Conservation (phyloP, 2,329 filamentous ascomycete genomes). For the Aspergillus sp. region DNA sequence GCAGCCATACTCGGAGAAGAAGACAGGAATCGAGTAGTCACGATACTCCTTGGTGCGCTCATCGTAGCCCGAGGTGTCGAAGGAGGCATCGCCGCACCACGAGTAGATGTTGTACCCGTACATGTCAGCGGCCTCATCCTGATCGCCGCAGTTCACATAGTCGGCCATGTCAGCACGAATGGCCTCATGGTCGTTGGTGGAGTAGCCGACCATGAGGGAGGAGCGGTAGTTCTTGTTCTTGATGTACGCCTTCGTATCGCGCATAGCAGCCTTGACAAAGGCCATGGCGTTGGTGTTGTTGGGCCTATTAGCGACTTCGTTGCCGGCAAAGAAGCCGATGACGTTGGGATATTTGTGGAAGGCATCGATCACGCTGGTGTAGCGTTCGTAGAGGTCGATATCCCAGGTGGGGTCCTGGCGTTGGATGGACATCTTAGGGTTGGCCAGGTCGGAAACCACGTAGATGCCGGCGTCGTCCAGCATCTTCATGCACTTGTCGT, state of each 20-base stretch:
- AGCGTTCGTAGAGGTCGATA: constrained; percentile 63
- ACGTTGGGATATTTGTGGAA: constrained; percentile 75
- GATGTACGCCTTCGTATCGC: constrained; percentile 90
- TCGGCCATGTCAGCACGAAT: constrained; percentile 73
- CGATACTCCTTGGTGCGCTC: constrained; percentile 73
- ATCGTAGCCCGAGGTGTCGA: constrained; percentile 65
- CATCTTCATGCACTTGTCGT: constrained; percentile 71
- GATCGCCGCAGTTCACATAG: constrained; percentile 81
- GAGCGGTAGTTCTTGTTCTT: constrained; percentile 61
- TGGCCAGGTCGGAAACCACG: constrained; percentile 77
- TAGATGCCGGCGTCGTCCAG: constrained; percentile 82
- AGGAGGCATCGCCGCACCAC: constrained; percentile 82
- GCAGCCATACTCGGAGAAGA: constrained; percentile 98
- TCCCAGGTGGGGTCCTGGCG: constrained; percentile 71
- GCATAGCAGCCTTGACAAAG: constrained; percentile 92
- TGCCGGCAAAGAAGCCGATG: constrained; percentile 93
- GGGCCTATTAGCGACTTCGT: constrained; percentile 81
- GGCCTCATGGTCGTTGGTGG: constrained; percentile 77
- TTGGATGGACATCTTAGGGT: constrained; percentile 74
- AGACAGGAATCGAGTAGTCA: constrained; percentile 81
- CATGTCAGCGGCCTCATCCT: constrained; percentile 71
- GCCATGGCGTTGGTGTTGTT: constrained; percentile 84
- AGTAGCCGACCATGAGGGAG: constrained; percentile 77
- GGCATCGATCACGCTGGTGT: constrained; percentile 70
- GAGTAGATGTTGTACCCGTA: constrained; percentile 99